Evolutionary conservation across 495 filamentous ascomycete genomes (phyloP).

Genomic region (Thozetella sp.): DNA sequence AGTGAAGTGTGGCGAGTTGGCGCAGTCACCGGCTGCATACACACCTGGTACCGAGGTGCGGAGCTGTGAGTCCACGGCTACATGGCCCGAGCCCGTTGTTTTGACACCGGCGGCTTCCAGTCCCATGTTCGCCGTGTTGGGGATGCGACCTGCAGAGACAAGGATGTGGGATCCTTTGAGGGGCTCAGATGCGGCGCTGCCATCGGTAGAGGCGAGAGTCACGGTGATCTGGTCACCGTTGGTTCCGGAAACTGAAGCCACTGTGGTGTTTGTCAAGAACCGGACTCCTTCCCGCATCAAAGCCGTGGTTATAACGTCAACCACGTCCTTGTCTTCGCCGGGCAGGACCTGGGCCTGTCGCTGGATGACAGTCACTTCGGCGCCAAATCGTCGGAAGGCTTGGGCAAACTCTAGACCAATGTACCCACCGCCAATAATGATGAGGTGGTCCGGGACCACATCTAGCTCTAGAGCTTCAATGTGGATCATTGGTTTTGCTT

Average conservation of each 20-base stretch:
- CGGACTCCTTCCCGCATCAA: neutral
- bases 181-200: neutral
- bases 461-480: too few relatives aligned
- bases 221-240: neutral
- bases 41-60: neutral
- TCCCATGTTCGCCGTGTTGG: slow-evolving; percentile 7
- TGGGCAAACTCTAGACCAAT: too few relatives aligned
- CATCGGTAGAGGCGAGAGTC: slow-evolving; percentile 1
- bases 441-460: too few relatives aligned
- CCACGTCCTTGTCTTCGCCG: slow-evolving; percentile 2
- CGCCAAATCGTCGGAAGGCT: neutral
- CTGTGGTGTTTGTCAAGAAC: neutral
- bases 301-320: neutral
- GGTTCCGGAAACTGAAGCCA: neutral
- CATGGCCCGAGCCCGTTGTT: neutral
- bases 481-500: neutral
- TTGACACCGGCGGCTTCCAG: slow-evolving; percentile 2
- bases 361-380: slow-evolving; percentile 2
- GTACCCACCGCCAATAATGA: too few relatives aligned
- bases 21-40: slow-evolving; percentile 3
- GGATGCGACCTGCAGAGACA: neutral
- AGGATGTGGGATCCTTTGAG: neutral
- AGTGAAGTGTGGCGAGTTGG: slow-evolving; percentile 5
- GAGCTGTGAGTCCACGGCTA: slow-evolving; percentile 1
- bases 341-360: neutral